Conservation (phyloP, 495 filamentous ascomycete genomes). For the Mycothermus thermophilus region DNA sequence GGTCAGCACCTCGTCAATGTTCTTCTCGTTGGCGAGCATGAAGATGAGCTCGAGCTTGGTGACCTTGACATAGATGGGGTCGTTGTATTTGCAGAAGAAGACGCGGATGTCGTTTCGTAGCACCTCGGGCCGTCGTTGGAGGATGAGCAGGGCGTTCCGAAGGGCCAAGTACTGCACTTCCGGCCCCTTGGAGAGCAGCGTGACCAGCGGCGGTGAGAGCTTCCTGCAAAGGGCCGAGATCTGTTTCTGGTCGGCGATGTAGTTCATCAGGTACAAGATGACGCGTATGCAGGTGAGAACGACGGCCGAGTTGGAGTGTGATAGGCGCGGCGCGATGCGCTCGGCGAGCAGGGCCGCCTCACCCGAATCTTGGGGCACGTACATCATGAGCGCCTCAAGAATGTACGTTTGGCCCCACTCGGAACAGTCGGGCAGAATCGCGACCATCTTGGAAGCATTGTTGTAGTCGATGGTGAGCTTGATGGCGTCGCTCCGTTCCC, state of each 20-base stretch:
- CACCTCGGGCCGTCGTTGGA: constrained; percentile 88
- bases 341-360: constrained; percentile 87
- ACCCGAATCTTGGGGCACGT: constrained; percentile 79
- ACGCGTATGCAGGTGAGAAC: constrained; percentile 93
- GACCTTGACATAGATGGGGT: constrained; percentile 98
- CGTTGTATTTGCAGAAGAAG: constrained; percentile 99
- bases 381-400: constrained; percentile 93
- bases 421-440: constrained; percentile 90
- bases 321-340: constrained; percentile 81
- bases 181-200: constrained; percentile 85
- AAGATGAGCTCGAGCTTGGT: constrained; percentile 98
- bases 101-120: constrained; percentile 93
- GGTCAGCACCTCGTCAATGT: constrained; percentile 89
- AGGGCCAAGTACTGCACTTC: constrained; percentile 96
- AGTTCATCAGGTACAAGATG: constrained; percentile 97
- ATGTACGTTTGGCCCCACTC: constrained; percentile 99
- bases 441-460: constrained; percentile 94
- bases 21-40: constrained; percentile 93
- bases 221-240: constrained; percentile 82
- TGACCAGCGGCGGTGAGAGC: constrained; percentile 88
- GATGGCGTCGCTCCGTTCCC: constrained; percentile 93
- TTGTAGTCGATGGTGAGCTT: constrained; percentile 96
- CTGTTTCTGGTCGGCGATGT: constrained; percentile 87
- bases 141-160: constrained; percentile 83
- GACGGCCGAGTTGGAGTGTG: constrained; percentile 91